A percentile compares a stretch with the other conserved stretches of the same genome.
These are phyloP conservation scores for Hansenula sp. DNA, from an alignment of 1,139 yeast species.

Conservation along the genomic window DNA sequence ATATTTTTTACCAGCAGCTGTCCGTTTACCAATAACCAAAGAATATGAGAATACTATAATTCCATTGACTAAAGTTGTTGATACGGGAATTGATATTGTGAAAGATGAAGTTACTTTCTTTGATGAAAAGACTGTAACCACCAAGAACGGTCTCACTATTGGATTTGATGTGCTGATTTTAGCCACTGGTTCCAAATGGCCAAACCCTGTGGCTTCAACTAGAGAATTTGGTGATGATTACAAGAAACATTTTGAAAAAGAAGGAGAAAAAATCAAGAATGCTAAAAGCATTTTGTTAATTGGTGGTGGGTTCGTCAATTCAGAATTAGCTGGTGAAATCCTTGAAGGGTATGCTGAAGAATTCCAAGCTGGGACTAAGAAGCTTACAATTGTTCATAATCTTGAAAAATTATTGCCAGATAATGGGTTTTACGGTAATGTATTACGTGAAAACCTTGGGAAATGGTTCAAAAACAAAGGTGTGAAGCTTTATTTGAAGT, in stretches of 20 bases:
- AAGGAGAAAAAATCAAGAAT: neutral
- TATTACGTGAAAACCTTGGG: slow-evolving; percentile 4
- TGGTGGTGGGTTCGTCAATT: slow-evolving; percentile 20
- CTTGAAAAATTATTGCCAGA: neutral
- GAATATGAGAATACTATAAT: neutral
- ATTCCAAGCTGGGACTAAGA: neutral
- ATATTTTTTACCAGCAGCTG: neutral
- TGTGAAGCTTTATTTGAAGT: slow-evolving; percentile 9
- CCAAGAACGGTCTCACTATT: neutral
- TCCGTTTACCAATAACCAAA: neutral
- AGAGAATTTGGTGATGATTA: slow-evolving; percentile 2
- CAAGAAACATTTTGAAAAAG: neutral
- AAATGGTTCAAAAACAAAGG: slow-evolving; percentile 5
- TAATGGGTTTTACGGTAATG: neutral
- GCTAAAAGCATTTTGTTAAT: slow-evolving; percentile 16
- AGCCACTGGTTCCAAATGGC: slow-evolving; percentile 18
- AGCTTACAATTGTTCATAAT: slow-evolving; percentile 1
- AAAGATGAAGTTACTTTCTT: slow-evolving; percentile 6
- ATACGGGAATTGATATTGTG: slow-evolving; percentile 9
- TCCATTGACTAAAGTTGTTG: slow-evolving; percentile 5
- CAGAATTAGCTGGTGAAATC: slow-evolving; percentile 20
- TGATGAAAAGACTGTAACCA: neutral
- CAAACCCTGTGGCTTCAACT: slow-evolving; percentile 11
- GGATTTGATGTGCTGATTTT: slow-evolving; percentile 14
- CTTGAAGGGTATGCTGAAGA: neutral